A percentile compares a stretch with the other conserved stretches of the same genome.
Conservation (phyloP, 495 filamentous ascomycete genomes). For the Haplographium delicatum region DNA sequence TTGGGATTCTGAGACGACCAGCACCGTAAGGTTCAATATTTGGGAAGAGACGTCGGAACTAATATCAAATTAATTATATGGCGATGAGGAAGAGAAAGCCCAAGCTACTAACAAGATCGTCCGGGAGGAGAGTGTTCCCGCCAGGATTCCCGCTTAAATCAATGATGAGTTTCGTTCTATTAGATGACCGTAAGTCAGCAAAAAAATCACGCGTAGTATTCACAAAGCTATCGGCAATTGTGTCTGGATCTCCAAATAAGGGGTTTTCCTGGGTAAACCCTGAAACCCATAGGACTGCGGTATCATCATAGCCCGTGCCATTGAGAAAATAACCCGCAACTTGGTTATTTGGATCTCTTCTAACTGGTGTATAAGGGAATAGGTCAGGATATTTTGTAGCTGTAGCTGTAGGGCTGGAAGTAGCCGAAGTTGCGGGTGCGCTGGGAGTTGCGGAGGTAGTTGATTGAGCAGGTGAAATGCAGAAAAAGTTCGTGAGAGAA, state of each 20-base stretch:
- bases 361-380: conserved; percentile 5
- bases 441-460: background rate
- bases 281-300: conserved; percentile 32
- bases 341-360: conserved; percentile 1
- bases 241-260: conserved; percentile 16
- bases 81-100: background rate
- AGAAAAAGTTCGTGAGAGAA: conserved; percentile 31
- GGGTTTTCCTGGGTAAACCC: conserved; percentile 22
- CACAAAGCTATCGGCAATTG: conserved; percentile 30
- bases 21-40: conserved; percentile 31
- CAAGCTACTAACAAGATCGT: too few species aligned
- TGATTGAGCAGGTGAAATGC: conserved; percentile 22
- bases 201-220: conserved; percentile 35
- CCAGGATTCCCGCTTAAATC: conserved; percentile 52
- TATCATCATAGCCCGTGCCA: conserved; percentile 35
- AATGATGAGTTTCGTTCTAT: conserved; percentile 47
- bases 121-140: conserved; percentile 44
- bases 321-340: conserved; percentile 35
- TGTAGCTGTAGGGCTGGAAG: too few species aligned
- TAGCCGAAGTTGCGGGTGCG: background rate
- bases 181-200: conserved; percentile 27
- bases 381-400: background rate
- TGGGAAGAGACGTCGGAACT: conserved; percentile 41
- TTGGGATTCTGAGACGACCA: conserved; percentile 29
- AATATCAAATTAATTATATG: background rate